Evolutionary conservation across 768 basidiomycete species (phyloP).

Genomic region (Porphyrellus cyaneotinctus): DNA sequence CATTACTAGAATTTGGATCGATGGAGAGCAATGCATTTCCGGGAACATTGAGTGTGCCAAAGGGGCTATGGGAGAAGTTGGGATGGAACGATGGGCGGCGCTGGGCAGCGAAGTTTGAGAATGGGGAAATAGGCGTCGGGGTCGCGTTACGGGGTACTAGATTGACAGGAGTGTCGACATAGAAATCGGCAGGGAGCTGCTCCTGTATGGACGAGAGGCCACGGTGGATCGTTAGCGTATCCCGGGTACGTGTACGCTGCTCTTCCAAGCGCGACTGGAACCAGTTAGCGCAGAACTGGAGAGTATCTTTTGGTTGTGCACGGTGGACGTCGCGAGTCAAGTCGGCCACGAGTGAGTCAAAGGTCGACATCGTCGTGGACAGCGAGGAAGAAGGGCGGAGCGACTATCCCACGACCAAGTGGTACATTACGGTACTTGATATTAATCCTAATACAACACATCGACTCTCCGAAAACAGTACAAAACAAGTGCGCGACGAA

Average conservation of each 20-base stretch:
- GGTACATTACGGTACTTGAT: no score
- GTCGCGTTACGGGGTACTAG: slow-evolving; percentile 30
- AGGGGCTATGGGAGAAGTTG: slow-evolving; percentile 60
- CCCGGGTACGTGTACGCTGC: slow-evolving; percentile 71
- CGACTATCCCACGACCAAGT: no score
- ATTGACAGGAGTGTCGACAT: slow-evolving; percentile 46
- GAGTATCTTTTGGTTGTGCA: slow-evolving; percentile 83
- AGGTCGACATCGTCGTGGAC: slow-evolving; percentile 53
- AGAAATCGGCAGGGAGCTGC: slow-evolving; percentile 55
- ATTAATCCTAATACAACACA: slow-evolving; percentile 2
- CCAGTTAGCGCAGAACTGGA: slow-evolving; percentile 94
- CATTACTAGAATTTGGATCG: slow-evolving; percentile 34
- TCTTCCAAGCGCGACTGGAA: slow-evolving; percentile 86
- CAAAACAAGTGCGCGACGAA: slow-evolving; percentile 8
- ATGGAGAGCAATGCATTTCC: slow-evolving; percentile 71
- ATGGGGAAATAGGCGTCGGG: slow-evolving; percentile 50
- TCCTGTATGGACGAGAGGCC: slow-evolving; percentile 46
- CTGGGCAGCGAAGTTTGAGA: slow-evolving; percentile 44
- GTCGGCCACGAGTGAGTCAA: slow-evolving; percentile 77
- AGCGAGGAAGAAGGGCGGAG: slow-evolving; percentile 5
- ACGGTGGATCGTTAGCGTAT: slow-evolving; percentile 49
- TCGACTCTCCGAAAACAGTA: slow-evolving; percentile 6
- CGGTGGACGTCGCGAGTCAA: slow-evolving; percentile 82
- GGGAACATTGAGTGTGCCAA: slow-evolving; percentile 75
- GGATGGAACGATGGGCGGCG: slow-evolving; percentile 51